Base-by-base conservation (phyloP, 75 land plant species). In the Isoetes taiwanensis region DNA sequence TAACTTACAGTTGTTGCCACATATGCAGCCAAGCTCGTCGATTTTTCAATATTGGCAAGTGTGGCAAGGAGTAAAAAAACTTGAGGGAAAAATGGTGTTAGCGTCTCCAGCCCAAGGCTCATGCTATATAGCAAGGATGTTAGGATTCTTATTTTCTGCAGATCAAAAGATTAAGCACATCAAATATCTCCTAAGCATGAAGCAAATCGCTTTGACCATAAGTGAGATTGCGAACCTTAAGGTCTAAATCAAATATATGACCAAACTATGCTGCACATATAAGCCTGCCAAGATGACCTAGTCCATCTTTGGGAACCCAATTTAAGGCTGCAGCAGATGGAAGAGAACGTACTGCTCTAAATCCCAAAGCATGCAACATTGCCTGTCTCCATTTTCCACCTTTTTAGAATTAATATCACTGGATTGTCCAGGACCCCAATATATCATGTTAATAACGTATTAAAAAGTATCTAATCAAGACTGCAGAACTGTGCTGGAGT, bases 251-350 rank as follows among this genome's bases (percentile, higher is more conserved):
- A 66, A 82, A 82, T 39, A 79, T 75, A 54, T 68, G 67, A 24
- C 79, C 86, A 34, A 79, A 54, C 26, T 60, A 69, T 14, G 82
- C 82, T 27, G 82, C 64, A 35, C 73, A 82, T 11, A 76, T 63
- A 56, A 78, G 80, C 32, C 72, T 69, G 30, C 82, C 65, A 10
- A 82, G 41, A 25, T 82, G 72, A 48, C 86, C 86, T 37, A 82
- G 76, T n/a, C 86, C 86, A 41, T 82, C 86, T 62, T 82, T 82
- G 58, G 79, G 63, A 2, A 82, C 76, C 86, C 86, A 82, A 52
- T 79, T 82, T 35, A 82, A 60, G 10, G 79, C 82, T 24, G 86
- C 86, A 27, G 86, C 82, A 9, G 86, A 68, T 21, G 86, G 63
- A 26, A 82, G 72, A 11, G 76, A 59, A 6, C 69, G 73, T 34